These are phyloP conservation scores for Vitis amurensis DNA, from an alignment of 164 flowering plant species.

Conservation along the genomic window DNA sequence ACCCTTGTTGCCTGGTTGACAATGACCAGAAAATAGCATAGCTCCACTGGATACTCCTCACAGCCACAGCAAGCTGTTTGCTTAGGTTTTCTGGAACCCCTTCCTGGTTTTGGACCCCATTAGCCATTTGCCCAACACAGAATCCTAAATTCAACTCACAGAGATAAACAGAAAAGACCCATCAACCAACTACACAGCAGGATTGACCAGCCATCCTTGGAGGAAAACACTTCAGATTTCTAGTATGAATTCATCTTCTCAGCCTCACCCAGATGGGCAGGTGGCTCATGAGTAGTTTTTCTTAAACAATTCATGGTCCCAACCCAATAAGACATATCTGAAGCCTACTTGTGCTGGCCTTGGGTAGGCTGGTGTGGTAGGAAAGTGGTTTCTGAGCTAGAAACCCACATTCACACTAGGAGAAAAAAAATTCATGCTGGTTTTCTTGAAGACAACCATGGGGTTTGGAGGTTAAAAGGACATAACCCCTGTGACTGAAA, in stretches of 20 bases:
- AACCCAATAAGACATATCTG: not conserved
- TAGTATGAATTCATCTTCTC: constrained; percentile 5
- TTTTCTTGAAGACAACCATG: not conserved
- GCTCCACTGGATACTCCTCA: constrained; percentile 88
- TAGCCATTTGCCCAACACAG: constrained; percentile 38
- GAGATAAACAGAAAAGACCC: not conserved
- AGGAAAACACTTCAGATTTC: constrained; percentile 1
- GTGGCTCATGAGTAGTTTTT: not conserved
- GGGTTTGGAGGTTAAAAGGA: not conserved
- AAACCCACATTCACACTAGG: not conserved
- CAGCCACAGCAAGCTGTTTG: constrained; percentile 76
- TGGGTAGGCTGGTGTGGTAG: too few species aligned
- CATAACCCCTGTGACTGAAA: not conserved
- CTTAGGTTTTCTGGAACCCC: constrained; percentile 33
- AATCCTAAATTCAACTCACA: constrained; percentile 6
- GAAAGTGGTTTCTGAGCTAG: not conserved
- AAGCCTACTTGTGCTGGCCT: too few species aligned
- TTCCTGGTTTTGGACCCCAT: constrained; percentile 34
- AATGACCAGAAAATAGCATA: constrained; percentile 91
- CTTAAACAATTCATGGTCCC: not conserved
- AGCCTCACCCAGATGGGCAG: not conserved
- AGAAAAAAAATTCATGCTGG: not conserved
- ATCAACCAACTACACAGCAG: not conserved
- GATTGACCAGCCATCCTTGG: not conserved
- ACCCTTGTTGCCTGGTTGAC: constrained; percentile 71